Percentiles rank a stretch among this genome's conserved stretches.
Evolutionary conservation across 331 rosid genomes (phyloP).

Genomic region (Acacia pycnantha): DNA sequence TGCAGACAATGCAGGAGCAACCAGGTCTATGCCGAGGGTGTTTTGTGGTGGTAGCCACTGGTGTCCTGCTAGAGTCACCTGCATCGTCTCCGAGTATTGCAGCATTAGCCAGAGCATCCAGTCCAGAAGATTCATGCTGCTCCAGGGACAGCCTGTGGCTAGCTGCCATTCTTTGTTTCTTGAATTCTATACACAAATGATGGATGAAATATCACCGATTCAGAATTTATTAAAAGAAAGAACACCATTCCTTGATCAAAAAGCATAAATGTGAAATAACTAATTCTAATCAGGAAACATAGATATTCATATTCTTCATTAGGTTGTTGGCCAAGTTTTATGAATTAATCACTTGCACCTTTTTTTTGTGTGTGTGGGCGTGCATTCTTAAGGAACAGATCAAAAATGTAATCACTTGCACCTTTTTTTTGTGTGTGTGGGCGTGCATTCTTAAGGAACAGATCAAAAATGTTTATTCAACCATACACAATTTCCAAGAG

Average conservation of each 20-base stretch:
- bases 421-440: not conserved
- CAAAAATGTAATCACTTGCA: not conserved
- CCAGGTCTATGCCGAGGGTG: slow-evolving; percentile 99
- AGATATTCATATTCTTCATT: not conserved
- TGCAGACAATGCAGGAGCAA: slow-evolving; percentile 99
- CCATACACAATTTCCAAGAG: not conserved
- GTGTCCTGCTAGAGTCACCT: slow-evolving; percentile 57
- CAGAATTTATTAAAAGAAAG: slow-evolving; percentile 19
- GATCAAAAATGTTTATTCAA: not conserved
- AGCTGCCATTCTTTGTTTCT: slow-evolving; percentile 55
- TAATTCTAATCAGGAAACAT: not conserved
- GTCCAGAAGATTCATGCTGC: slow-evolving; percentile 69
- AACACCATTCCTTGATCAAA: not conserved
- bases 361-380: not conserved
- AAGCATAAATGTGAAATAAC: not conserved
- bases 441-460: not conserved
- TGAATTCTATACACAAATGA: slow-evolving; percentile 63
- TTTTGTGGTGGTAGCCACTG: slow-evolving; percentile 84
- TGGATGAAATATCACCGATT: not conserved
- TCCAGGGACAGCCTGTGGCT: slow-evolving; percentile 56
- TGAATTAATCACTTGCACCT: not conserved
- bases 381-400: not conserved
- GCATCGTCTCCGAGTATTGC: slow-evolving; percentile 77
- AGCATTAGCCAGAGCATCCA: slow-evolving; percentile 92
- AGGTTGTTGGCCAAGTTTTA: not conserved